Conservation (phyloP, 495 filamentous ascomycete genomes). For the Echria macrotheca region DNA sequence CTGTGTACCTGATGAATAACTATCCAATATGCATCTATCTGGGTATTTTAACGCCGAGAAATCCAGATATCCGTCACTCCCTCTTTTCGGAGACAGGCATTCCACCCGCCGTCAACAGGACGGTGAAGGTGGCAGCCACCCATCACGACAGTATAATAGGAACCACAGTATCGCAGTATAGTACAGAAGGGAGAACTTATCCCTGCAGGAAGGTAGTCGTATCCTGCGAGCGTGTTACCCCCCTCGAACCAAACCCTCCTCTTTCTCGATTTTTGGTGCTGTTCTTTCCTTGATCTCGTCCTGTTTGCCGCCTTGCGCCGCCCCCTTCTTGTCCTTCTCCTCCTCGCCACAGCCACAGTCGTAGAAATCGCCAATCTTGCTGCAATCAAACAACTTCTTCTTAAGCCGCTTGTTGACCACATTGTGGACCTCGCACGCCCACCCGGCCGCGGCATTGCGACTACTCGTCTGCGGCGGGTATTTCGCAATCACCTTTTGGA, state of each 20-base stretch:
- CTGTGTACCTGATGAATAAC: too few species aligned
- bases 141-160: too few species aligned
- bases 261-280: conserved; percentile 34
- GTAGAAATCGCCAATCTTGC: conserved; percentile 84
- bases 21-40: too few species aligned
- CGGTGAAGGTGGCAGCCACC: too few species aligned
- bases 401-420: conserved; percentile 81
- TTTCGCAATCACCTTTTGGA: conserved; percentile 71
- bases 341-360: conserved; percentile 93
- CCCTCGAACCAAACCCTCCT: conserved; percentile 27
- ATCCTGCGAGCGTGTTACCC: conserved; percentile 10
- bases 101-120: too few species aligned
- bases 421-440: conserved; percentile 95
- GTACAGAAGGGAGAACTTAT: too few species aligned
- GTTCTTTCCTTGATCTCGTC: conserved; percentile 17
- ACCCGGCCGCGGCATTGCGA: conserved; percentile 75
- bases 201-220: too few species aligned
- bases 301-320: conserved; percentile 10
- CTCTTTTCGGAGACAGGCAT: too few species aligned
- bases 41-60: too few species aligned
- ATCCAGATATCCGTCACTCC: too few species aligned
- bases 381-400: conserved; percentile 83
- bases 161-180: too few species aligned
- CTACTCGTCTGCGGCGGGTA: conserved; percentile 90
- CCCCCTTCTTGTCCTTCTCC: conserved; percentile 38